Evolutionary conservation across 2,329 filamentous ascomycete species (phyloP).

Genomic region (Calonectria pauciramosa): DNA sequence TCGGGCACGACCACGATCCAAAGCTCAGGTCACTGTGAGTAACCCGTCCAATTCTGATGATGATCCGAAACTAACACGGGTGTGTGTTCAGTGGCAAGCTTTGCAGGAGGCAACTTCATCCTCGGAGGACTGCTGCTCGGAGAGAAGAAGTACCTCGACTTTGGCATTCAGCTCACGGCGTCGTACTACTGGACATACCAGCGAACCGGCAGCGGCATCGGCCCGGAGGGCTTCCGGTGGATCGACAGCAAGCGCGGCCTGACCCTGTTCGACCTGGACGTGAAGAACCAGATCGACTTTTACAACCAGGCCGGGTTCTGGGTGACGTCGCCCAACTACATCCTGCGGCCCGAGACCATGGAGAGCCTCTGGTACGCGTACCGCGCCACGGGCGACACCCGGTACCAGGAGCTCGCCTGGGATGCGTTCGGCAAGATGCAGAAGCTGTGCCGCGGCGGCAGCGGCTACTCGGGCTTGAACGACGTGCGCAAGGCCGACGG

Average conservation of each 20-base stretch:
- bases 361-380: conserved; percentile 92
- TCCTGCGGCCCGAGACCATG: conserved; percentile 84
- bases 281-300: conserved; percentile 64
- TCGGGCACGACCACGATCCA: conserved; percentile 59
- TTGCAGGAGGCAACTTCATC: conserved; percentile 87
- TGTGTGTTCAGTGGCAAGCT: conserved; percentile 71
- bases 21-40: conserved; percentile 65
- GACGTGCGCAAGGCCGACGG: conserved; percentile 71
- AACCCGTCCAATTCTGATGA: background rate
- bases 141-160: conserved; percentile 76
- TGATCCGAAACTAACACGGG: conserved; percentile 50
- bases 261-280: conserved; percentile 55
- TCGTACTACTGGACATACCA: conserved; percentile 83
- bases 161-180: conserved; percentile 79
- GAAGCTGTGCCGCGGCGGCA: conserved; percentile 71
- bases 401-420: conserved; percentile 90
- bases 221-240: conserved; percentile 81
- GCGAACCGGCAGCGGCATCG: conserved; percentile 78
- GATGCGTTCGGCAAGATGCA: conserved; percentile 80
- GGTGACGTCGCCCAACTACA: conserved; percentile 72
- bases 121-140: conserved; percentile 81
- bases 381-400: conserved; percentile 79
- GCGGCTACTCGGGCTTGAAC: conserved; percentile 75
- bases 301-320: conserved; percentile 80
- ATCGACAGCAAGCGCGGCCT: conserved; percentile 55